phyloP scores from a whole-genome alignment of 1,139 yeast genomes.

The Geotrichum citri-aurantii region DNA sequence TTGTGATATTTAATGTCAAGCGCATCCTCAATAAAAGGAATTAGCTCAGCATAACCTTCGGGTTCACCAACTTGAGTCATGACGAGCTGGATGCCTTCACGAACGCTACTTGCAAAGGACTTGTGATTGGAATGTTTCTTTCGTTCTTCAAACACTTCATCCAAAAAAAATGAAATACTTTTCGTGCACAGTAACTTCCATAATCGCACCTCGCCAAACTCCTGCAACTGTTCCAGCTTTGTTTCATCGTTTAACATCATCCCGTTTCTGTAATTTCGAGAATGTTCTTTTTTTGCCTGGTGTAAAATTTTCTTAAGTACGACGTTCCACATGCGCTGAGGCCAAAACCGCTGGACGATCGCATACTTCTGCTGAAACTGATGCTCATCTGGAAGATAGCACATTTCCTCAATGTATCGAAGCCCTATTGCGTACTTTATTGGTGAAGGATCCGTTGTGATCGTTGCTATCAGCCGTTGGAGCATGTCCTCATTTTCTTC shows the following conservation, averaged over 20 bases:
- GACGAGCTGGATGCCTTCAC: neutral
- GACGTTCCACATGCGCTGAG: neutral
- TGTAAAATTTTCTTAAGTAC: neutral
- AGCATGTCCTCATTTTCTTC: neutral
- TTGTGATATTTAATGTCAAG: neutral
- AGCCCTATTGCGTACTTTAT: neutral
- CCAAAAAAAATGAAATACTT: neutral
- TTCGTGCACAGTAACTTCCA: neutral
- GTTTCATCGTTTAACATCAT: neutral
- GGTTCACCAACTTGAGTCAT: neutral
- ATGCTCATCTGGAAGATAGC: neutral
- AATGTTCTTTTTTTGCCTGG: neutral
- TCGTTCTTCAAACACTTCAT: neutral
- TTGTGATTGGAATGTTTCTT: neutral
- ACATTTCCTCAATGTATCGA: neutral
- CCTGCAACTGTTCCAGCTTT: neutral
- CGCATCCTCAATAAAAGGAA: neutral
- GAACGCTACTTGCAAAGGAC: neutral
- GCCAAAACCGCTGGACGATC: neutral
- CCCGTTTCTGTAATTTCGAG: neutral
- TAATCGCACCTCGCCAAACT: neutral
- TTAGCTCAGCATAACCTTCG: neutral
- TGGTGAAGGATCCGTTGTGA: neutral
- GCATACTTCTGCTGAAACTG: neutral
- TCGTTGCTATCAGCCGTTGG: neutral